Evolutionary conservation across 2,329 filamentous ascomycete species (phyloP), one percentile per base, ranked within the genome.

Genomic region (Fusarium anthophilum): DNA sequence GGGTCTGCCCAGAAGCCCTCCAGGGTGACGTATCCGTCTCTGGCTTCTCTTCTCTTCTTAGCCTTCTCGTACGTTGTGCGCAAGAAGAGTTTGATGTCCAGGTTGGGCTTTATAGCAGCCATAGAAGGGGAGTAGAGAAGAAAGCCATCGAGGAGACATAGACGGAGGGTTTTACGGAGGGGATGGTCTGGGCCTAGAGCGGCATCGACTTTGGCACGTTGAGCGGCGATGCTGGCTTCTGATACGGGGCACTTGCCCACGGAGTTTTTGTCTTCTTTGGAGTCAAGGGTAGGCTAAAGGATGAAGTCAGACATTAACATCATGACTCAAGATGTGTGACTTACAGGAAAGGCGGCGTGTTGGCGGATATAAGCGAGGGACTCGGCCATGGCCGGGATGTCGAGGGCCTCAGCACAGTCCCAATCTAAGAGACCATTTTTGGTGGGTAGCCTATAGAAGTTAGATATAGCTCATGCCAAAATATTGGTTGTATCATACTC

Each of bases 1-100:
- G 96, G 96, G 82, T 99, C 96, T 64, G 91, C 88, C 96, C 96
- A 99, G 84, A 98, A 99, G 35, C 95, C 96, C 79, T 98, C 91
- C 10, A 93, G 82, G 7, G 94, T 96, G 37, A 94, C 93, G 81
- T 96, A 96, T 17, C 93, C 93, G 74, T 88, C 90, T 61, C 94
- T 85, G 0, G 90, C 90, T 79, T 93, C 90, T 37, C 94, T 85
- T 30, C 94, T 87, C 39, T 85, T 83, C 78, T 92, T 93, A 7
- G 92, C 92, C 45, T 84, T 88, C 18, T 84, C 84, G 67, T 92
- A 91, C 35, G 90, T 89, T 4, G 93, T 92, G 0, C 91, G 89
- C 24, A 98, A 83, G 77, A 98, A 96, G 8, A 98, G 83, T 77
- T 91, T 93, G 45, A 97, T 82, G 79, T 97, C 92, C 51, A 98